Base-by-base conservation (phyloP, 768 basidiomycete genomes). In the Mycena vitilis region DNA sequence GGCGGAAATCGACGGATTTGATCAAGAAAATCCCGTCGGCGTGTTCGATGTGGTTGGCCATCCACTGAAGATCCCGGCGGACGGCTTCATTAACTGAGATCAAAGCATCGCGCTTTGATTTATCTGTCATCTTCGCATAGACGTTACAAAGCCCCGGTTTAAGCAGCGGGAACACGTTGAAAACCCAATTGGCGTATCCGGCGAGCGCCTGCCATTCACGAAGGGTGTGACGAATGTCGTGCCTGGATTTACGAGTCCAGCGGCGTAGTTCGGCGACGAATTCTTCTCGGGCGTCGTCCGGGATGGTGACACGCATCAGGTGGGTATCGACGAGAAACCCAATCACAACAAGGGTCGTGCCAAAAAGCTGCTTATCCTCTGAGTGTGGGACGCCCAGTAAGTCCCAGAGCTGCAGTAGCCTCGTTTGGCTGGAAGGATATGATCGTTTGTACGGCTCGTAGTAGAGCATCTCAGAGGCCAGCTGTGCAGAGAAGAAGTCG, bases 121-220 rank as follows among this genome's bases (percentile, higher is more conserved):
- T 79, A 0, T 77, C 77, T 0, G 49, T 25, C 1, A 78, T 79
- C 68, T 82, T 83, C 6, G 36, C 65, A 56, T 83, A 83, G 4
- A 78, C 11, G 7, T 70, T 58, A 4, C 53, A 69, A 5, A 83
- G 73, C 2, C 63, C 73, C 0, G 81, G 82, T 0, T 73, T 68
- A 0, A 81, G 65, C 0, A 79, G 68, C 0, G 81, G 80, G 34
- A 70, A 79, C 1, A 81, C 78, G 56, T 84, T 83, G 37, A 84
- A 70, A 0, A 71, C 58, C 82, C 84, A 85, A 63, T 83, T 85
- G 15, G 80, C 48, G 69, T 76, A 80, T 0, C 84, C 83, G 0
- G 76, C 77, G 2, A 84, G 60, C 0, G 47, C 45, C 57, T 81
- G 80, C 23, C 76, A 83, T 0, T 80, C 73, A 0, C 71, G 61